phyloP scores from a whole-genome alignment of 2,329 filamentous ascomycete genomes.

The Parastagonospora avenae region DNA sequence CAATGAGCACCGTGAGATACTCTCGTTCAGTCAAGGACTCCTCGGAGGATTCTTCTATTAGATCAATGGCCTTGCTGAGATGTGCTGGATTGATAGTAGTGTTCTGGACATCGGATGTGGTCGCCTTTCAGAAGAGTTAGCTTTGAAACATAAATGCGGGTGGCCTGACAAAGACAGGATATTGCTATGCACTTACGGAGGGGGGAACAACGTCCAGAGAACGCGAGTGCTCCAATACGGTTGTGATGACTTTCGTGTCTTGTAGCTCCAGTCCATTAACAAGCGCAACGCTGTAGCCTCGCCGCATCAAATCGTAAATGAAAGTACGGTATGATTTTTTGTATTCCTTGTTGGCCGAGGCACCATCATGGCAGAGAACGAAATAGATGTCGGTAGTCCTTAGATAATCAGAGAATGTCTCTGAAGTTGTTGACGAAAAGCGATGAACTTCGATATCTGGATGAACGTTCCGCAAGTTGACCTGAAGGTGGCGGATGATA shows the following conservation, averaged over 20 bases:
- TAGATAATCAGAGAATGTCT: conserved; percentile 63
- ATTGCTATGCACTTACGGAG: conserved; percentile 16
- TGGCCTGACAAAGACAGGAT: neutral
- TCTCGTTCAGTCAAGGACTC: conserved; percentile 42
- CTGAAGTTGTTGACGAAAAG: conserved; percentile 56
- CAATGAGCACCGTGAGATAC: conserved; percentile 37
- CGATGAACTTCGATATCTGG: conserved; percentile 52
- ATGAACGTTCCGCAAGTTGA: conserved; percentile 48
- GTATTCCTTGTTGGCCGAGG: conserved; percentile 32
- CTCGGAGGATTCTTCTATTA: conserved; percentile 21
- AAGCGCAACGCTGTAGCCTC: conserved; percentile 66
- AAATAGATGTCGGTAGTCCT: conserved; percentile 64
- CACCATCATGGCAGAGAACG: conserved; percentile 71
- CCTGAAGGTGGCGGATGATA: conserved; percentile 67
- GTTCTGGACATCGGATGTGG: conserved; percentile 4
- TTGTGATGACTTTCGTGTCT: conserved; percentile 63
- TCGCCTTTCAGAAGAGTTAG: conserved; percentile 6
- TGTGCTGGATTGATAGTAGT: conserved; percentile 18
- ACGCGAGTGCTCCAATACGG: conserved; percentile 25
- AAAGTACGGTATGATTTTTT: conserved; percentile 50
- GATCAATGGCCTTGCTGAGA: conserved; percentile 25
- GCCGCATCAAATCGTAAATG: conserved; percentile 60
- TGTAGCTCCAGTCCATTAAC: conserved; percentile 67
- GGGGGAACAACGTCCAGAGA: conserved; percentile 20
- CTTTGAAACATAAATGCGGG: neutral